phyloP scores from a whole-genome alignment of 176 grass and related monocot genomes.

The Triticum dicoccoides region DNA sequence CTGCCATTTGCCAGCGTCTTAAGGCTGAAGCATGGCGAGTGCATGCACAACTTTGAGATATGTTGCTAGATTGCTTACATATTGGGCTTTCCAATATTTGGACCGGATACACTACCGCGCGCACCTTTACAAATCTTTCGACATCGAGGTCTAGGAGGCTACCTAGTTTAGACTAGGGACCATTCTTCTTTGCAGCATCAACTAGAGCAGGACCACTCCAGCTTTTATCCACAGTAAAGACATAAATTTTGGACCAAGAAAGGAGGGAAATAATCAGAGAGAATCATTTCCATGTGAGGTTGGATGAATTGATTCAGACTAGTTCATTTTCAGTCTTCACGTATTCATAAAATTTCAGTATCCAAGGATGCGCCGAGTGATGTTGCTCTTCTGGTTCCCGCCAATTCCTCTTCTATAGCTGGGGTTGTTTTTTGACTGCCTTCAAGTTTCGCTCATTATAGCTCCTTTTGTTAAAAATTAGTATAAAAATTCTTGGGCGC shows the following conservation, averaged over 20 bases:
- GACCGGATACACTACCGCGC: slow-evolving; percentile 17
- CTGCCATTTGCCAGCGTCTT: not conserved
- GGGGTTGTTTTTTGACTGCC: not conserved
- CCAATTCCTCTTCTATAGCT: not conserved
- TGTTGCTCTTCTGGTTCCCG: not conserved
- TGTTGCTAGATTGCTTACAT: not conserved
- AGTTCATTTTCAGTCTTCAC: not conserved
- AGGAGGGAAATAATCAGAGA: not conserved
- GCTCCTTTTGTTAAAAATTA: too few species aligned
- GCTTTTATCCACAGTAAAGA: slow-evolving; percentile 37
- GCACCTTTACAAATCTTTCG: slow-evolving; percentile 35
- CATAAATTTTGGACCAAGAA: not conserved
- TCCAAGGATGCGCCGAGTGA: not conserved
- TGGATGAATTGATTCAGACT: not conserved
- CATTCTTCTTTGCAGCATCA: slow-evolving; percentile 47
- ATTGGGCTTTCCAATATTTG: not conserved
- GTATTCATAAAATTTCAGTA: not conserved
- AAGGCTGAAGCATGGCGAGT: not conserved
- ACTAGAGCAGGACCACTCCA: slow-evolving; percentile 56
- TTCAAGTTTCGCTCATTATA: not conserved
- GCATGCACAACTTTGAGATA: not conserved
- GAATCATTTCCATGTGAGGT: slow-evolving; percentile 10
- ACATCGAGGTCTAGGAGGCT: slow-evolving; percentile 50
- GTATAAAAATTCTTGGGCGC: not conserved
- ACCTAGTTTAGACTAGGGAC: slow-evolving; percentile 57